Percentiles rank a stretch among this genome's conserved stretches.
Evolutionary conservation across 192 early-diverging fungal genomes (phyloP).

Genomic region (Coemansia sp.): DNA sequence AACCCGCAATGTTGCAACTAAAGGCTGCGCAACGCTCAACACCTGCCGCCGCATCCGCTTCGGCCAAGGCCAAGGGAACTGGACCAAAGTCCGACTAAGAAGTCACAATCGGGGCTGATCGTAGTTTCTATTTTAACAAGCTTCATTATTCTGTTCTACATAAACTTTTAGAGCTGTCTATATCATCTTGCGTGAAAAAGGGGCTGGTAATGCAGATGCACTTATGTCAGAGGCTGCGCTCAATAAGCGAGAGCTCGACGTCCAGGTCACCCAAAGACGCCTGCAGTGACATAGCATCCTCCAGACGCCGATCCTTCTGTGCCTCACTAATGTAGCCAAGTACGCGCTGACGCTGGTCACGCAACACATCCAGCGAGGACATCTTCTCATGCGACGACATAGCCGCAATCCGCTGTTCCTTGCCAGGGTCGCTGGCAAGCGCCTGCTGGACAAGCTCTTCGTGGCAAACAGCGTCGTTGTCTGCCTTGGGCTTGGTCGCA

Average conservation of each 20-base stretch:
- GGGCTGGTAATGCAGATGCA: neutral
- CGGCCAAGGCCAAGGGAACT: neutral
- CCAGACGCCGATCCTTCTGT: conserved; percentile 62
- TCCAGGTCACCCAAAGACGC: conserved; percentile 64
- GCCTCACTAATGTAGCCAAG: conserved; percentile 67
- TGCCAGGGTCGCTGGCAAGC: conserved; percentile 19
- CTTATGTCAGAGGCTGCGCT: conserved; percentile 25
- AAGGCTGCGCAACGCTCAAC: conserved; percentile 17
- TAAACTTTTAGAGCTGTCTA: neutral
- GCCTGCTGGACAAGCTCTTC: conserved; percentile 15
- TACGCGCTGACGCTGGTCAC: conserved; percentile 66
- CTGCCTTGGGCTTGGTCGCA: conserved; percentile 1
- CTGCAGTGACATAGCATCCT: conserved; percentile 69
- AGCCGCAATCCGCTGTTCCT: conserved; percentile 13
- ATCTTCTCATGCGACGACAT: conserved; percentile 35
- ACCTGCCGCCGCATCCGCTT: neutral
- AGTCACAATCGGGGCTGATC: neutral
- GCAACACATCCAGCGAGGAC: conserved; percentile 57
- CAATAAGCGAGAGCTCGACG: conserved; percentile 59
- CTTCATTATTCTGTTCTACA: neutral
- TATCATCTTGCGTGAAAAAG: neutral
- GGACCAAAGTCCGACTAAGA: conserved; percentile 21
- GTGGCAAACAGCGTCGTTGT: neutral
- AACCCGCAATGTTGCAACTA: conserved; percentile 66
- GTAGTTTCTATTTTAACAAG: conserved; percentile 8